A percentile compares a stretch with the other conserved stretches of the same genome.
phyloP scores from a whole-genome alignment of 805 yeast genomes.

The Sugiyamaella boreocaroliniensis region DNA sequence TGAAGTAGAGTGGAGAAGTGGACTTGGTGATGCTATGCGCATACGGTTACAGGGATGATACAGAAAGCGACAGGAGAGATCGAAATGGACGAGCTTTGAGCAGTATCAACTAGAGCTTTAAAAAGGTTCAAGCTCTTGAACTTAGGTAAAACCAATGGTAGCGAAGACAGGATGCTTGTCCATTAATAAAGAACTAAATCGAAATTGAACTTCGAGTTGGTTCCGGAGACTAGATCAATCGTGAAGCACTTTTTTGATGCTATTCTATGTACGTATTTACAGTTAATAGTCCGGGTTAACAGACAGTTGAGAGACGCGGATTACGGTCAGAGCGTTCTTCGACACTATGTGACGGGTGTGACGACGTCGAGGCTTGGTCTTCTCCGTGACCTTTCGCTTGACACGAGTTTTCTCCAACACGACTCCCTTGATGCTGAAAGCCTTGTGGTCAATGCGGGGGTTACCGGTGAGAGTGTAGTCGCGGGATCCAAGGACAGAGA shows the following conservation, averaged over 20 bases:
- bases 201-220: no score
- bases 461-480: constrained; percentile 61
- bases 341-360: constrained; percentile 58
- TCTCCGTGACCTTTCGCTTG: constrained; percentile 55
- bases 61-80: neutral
- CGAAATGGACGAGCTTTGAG: neutral
- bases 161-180: no score
- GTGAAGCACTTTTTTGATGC: neutral
- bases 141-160: no score
- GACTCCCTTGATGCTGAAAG: constrained; percentile 63
- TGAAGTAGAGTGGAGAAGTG: neutral
- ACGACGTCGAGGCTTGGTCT: constrained; percentile 75
- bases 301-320: constrained; percentile 67
- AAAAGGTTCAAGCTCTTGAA: no score
- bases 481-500: constrained; percentile 77
- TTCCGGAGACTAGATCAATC: no score
- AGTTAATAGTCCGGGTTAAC: constrained; percentile 32
- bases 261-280: constrained; percentile 1
- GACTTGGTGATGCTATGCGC: neutral
- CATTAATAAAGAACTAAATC: no score
- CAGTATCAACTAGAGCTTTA: neutral
- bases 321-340: constrained; percentile 68
- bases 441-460: constrained; percentile 43
- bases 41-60: no score
- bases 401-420: constrained; percentile 69